These are phyloP conservation scores for Kwoniella europaea DNA, from an alignment of 768 basidiomycete species.

Conservation along the genomic window DNA sequence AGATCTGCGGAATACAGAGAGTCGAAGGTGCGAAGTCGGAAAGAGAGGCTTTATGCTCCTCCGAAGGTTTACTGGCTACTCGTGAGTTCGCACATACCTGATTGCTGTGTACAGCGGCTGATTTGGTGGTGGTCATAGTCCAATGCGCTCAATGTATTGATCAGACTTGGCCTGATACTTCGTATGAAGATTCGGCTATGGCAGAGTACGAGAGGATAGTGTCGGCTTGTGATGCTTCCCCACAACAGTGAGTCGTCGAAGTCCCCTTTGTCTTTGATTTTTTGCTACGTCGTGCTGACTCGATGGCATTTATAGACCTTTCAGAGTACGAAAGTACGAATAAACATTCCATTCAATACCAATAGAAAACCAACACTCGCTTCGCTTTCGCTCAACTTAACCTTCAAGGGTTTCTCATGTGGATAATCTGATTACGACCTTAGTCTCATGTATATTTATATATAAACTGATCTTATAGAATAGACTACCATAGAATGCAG, in stretches of 20 bases:
- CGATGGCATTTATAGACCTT: background rate
- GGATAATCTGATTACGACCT: background rate
- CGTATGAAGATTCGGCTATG: conserved; percentile 47
- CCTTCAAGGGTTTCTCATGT: background rate
- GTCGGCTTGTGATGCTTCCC: conserved; percentile 31
- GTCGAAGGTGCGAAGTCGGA: conserved; percentile 42
- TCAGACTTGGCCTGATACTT: conserved; percentile 45
- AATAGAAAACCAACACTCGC: background rate
- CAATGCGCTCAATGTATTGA: conserved; percentile 53
- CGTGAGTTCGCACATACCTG: conserved; percentile 31
- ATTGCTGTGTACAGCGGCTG: no score
- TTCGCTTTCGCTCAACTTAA: background rate
- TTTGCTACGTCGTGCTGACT: background rate
- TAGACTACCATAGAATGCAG: conserved; percentile 1
- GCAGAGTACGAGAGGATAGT: conserved; percentile 50
- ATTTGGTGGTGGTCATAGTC: conserved; percentile 20
- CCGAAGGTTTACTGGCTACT: conserved; percentile 38
- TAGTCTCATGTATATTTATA: background rate
- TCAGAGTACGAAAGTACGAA: conserved; percentile 11
- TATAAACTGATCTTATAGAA: background rate
- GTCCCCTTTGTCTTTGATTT: no score
- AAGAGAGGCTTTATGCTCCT: conserved; percentile 43
- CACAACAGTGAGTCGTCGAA: conserved; percentile 37
- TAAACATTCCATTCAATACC: background rate
- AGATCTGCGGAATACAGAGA: conserved; percentile 29